A percentile compares a stretch with the other conserved stretches of the same genome.
phyloP scores from a whole-genome alignment of 306 rosid species.

The Cyamopsis tetragonoloba region DNA sequence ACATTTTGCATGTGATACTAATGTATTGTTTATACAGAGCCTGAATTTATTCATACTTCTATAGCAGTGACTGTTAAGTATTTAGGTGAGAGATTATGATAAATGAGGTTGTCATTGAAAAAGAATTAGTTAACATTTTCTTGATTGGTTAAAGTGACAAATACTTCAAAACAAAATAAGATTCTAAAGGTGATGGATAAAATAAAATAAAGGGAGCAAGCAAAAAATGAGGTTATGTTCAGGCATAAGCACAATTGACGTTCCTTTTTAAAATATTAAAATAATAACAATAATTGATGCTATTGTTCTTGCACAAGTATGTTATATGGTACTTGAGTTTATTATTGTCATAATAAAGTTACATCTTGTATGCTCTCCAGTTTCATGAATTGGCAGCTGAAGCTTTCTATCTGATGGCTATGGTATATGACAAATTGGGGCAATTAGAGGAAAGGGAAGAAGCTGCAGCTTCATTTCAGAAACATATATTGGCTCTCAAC shows the following conservation, averaged over 20 bases:
- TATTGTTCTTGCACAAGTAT: neutral
- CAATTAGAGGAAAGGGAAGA: slow-evolving; percentile 70
- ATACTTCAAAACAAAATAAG: too few relatives aligned
- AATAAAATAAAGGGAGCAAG: too few relatives aligned
- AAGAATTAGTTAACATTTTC: too few relatives aligned
- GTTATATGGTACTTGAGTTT: neutral
- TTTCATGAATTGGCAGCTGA: slow-evolving; percentile 92
- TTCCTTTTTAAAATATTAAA: too few relatives aligned
- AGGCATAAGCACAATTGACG: too few relatives aligned
- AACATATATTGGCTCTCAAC: slow-evolving; percentile 62
- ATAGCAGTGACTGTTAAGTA: neutral
- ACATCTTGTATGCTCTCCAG: slow-evolving; percentile 37
- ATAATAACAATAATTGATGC: too few relatives aligned
- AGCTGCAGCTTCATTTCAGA: slow-evolving; percentile 71
- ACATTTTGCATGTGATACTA: neutral
- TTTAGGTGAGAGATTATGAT: too few relatives aligned
- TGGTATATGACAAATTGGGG: slow-evolving; percentile 73
- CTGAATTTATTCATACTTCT: neutral
- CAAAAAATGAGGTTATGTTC: too few relatives aligned
- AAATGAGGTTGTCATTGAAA: too few relatives aligned
- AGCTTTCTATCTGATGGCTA: slow-evolving; percentile 90
- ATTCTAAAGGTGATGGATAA: too few relatives aligned
- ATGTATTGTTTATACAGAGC: neutral
- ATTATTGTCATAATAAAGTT: neutral
- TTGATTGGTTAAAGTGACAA: too few relatives aligned